Evolutionary conservation across 495 filamentous ascomycete species (phyloP), one percentile per base, ranked within the genome.

Genomic region (Aeminium ludgeri): DNA sequence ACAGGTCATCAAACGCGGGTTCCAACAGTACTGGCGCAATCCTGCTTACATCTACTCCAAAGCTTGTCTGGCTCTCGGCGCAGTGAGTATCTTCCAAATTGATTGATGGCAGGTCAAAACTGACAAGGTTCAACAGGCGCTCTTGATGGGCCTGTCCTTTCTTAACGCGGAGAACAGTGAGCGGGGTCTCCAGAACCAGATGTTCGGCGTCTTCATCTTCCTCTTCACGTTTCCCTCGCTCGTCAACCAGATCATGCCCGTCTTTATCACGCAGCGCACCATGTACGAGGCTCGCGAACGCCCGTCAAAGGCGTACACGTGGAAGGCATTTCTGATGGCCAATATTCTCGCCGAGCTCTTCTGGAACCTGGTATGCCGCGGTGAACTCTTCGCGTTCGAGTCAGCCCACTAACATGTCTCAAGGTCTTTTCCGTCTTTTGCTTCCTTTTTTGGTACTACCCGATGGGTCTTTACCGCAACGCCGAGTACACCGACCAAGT

Each of bases 101-200:
- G n/a, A n/a, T n/a, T n/a, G n/a, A n/a, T n/a, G n/a, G n/a, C n/a
- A n/a, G n/a, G n/a, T n/a, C n/a, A n/a, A n/a, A n/a, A n/a, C n/a
- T n/a, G n/a, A n/a, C n/a, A n/a, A n/a, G n/a, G n/a, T n/a, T n/a
- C n/a, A n/a, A n/a, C n/a, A 19, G 33, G 61, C 50, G 11, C 54
- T 68, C 25, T 76, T 77, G 58, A 73, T 71, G 44, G 68, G 67
- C 1, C 76, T 76, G 48, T 54, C 60, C 15, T 66, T 68, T 46
- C 65, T 35, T 39, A 37, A 51, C 10, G 32, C 40, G 6, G n/a
- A 40, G 6, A 49, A 30, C 23, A 43, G 36, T 18, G 35, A 46
- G 13, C 55, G 55, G 37, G 57, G 57, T 1, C 33, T 60, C 11
- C 54, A 57, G 29, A 57, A 56, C 38, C 76, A 83, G 49, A 77